Evolutionary conservation across 257 asterid genomes (phyloP).

Genomic region (Marsdenia floribunda): DNA sequence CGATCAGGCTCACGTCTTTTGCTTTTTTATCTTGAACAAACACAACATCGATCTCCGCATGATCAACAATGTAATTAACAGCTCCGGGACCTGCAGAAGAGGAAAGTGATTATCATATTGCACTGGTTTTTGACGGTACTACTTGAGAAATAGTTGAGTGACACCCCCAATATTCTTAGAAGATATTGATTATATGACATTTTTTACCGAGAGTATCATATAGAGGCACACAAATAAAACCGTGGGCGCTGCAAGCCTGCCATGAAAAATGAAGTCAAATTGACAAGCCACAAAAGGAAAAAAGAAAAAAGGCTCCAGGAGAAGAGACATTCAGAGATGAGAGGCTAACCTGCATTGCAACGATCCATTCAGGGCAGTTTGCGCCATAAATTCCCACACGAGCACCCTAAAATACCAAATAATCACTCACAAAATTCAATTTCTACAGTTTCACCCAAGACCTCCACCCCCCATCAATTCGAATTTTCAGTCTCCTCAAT

Average conservation of each 20-base stretch:
- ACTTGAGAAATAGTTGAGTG: background rate
- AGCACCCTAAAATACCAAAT: slow-evolving; percentile 47
- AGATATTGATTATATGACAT: background rate
- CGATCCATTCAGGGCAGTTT: slow-evolving; percentile 97
- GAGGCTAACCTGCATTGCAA: slow-evolving; percentile 82
- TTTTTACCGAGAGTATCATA: slow-evolving; percentile 82
- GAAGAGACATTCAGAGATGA: background rate
- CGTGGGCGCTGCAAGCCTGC: slow-evolving; percentile 83
- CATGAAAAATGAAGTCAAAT: slow-evolving; percentile 11
- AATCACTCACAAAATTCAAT: background rate
- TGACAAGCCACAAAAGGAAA: background rate
- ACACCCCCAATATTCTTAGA: background rate
- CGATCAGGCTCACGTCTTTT: slow-evolving; percentile 50
- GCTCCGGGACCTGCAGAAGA: slow-evolving; percentile 73
- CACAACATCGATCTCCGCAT: slow-evolving; percentile 76
- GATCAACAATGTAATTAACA: slow-evolving; percentile 70
- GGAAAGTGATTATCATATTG: background rate
- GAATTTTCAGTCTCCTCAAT: too few species aligned
- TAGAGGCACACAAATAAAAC: slow-evolving; percentile 84
- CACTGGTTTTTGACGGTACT: background rate
- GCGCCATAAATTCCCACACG: slow-evolving; percentile 84
- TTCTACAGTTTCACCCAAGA: too few species aligned
- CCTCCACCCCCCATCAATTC: too few species aligned
- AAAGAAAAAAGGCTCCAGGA: background rate
- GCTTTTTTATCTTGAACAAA: slow-evolving; percentile 81